phyloP scores from a whole-genome alignment of 257 asterid genomes.

The Salvia miltiorrhiza region DNA sequence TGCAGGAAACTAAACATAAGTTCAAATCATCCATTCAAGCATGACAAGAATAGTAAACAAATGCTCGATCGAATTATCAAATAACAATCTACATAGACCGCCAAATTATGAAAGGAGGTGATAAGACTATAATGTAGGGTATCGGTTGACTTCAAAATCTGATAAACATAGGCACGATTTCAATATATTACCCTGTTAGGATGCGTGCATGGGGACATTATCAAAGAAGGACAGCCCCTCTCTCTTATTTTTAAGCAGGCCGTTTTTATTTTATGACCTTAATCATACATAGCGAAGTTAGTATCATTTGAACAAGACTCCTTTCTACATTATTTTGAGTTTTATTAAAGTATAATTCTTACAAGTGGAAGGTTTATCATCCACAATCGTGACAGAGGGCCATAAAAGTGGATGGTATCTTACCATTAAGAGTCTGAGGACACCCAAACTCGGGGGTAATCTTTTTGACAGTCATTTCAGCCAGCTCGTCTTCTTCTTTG shows the following conservation, averaged over 20 bases:
- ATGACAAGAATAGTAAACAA: neutral
- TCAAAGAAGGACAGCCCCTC: neutral
- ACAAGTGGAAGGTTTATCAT: neutral
- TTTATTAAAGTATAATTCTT: neutral
- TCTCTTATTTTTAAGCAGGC: neutral
- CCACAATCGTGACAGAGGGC: neutral
- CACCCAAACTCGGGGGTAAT: slow-evolving; percentile 14
- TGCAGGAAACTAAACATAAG: neutral
- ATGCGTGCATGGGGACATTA: neutral
- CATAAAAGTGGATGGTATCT: slow-evolving; percentile 11
- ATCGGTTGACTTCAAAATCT: too few species aligned
- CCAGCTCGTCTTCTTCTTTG: slow-evolving; percentile 31
- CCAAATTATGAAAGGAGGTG: too few species aligned
- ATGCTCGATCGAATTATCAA: neutral
- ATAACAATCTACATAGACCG: too few species aligned
- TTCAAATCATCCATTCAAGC: neutral
- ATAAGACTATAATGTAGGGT: too few species aligned
- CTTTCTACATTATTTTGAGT: neutral
- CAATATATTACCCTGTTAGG: neutral
- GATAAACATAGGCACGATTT: neutral
- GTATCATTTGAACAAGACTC: neutral
- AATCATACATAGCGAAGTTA: neutral
- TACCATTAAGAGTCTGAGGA: slow-evolving; percentile 8
- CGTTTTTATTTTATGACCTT: neutral
- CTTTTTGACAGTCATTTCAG: slow-evolving; percentile 13